Conservation (phyloP, 208 protist species). For the Wallacemonas collosoma region DNA sequence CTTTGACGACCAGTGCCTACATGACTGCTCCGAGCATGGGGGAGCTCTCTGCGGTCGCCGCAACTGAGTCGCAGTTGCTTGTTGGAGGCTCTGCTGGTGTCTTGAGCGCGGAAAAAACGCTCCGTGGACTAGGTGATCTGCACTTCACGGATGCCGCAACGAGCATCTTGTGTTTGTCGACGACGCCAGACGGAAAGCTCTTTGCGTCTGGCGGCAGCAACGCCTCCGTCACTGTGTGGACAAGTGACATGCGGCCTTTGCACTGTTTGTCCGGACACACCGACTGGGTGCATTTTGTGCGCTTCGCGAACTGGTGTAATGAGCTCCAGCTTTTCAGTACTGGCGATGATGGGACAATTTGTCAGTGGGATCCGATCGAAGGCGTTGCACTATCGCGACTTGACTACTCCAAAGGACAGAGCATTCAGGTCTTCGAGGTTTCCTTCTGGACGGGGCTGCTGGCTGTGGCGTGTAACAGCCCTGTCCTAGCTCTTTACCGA, state of each 20-base stretch:
- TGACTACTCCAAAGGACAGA: conserved; percentile 62
- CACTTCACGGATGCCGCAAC: conserved; percentile 7
- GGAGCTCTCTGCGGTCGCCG: conserved; percentile 59
- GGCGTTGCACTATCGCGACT: conserved; percentile 57
- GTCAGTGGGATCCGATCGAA: conserved; percentile 69
- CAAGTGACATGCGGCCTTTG: conserved; percentile 44
- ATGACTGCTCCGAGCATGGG: conserved; percentile 34
- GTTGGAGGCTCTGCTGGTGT: conserved; percentile 17
- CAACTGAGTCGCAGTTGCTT: conserved; percentile 25
- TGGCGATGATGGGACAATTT: conserved; percentile 80
- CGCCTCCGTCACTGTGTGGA: conserved; percentile 69
- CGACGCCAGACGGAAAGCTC: conserved; percentile 61
- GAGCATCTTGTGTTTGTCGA: conserved; percentile 67
- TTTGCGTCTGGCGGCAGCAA: conserved; percentile 65
- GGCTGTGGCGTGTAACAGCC: conserved; percentile 58
- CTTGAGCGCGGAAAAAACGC: conserved; percentile 17
- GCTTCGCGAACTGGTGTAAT: conserved; percentile 44
- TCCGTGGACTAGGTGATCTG: conserved; percentile 22
- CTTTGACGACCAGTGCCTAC: conserved; percentile 31
- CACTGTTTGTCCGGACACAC: conserved; percentile 74
- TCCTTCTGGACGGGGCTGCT: conserved; percentile 59
- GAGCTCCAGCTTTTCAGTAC: conserved; percentile 74
- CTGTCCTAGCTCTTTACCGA: conserved; percentile 63
- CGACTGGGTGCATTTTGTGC: conserved; percentile 85
- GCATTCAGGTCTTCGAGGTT: conserved; percentile 81